Percentiles rank a stretch among this genome's conserved stretches.
Conservation (phyloP, 2,329 filamentous ascomycete species). For the Cordyceps cateniannulata region DNA sequence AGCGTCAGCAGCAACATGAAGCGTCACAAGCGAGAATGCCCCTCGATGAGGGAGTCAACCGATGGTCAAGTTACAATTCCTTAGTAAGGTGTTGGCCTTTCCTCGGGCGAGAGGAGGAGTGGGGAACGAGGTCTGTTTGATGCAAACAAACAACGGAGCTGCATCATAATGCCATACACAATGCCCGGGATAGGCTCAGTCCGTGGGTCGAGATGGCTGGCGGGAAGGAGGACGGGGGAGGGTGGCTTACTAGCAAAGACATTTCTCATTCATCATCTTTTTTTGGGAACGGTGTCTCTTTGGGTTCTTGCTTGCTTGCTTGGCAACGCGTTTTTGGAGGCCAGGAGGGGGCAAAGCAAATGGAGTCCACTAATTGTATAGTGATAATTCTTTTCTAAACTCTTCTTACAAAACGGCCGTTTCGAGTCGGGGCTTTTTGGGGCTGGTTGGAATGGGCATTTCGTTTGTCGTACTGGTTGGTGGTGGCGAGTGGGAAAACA, state of each 20-base stretch:
- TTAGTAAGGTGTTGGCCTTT: no score
- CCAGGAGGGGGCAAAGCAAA: no score
- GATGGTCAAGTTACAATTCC: no score
- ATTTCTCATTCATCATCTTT: not conserved
- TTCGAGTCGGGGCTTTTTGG: not conserved
- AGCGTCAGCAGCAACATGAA: conserved; percentile 99
- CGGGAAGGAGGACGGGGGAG: not conserved
- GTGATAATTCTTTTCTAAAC: no score
- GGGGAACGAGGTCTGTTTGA: not conserved
- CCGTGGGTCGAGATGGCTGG: not conserved
- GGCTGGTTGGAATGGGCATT: not conserved
- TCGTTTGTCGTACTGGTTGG: not conserved
- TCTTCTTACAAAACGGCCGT: not conserved
- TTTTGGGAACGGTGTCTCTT: no score
- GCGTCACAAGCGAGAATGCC: conserved; percentile 91
- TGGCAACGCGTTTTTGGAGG: conserved; percentile 2
- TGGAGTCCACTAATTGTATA: not conserved
- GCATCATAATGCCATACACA: not conserved
- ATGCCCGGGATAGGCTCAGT: not conserved
- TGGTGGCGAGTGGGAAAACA: not conserved
- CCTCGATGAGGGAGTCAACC: conserved; percentile 42
- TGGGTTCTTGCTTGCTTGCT: not conserved
- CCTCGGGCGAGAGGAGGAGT: no score
- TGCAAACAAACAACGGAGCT: not conserved
- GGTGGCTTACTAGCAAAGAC: not conserved